These are phyloP conservation scores for Aspergillus novofumigatus DNA, from an alignment of 2,329 filamentous ascomycete species.

Conservation along the genomic window DNA sequence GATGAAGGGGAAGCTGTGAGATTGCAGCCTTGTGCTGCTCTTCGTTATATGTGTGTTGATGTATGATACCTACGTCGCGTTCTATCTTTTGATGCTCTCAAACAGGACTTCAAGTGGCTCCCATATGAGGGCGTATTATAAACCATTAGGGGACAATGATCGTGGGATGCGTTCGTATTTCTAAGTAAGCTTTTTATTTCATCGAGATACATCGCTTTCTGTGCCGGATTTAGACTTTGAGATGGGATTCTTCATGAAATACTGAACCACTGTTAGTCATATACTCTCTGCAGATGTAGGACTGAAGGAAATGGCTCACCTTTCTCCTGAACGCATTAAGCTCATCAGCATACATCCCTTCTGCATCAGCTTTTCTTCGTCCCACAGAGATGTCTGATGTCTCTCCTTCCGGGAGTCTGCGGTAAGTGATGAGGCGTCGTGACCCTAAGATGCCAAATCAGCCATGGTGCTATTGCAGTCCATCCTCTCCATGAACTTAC, in stretches of 20 bases:
- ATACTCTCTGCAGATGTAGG: background rate
- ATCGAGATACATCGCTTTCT: constrained; percentile 6
- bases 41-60: background rate
- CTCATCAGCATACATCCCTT: constrained; percentile 57
- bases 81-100: background rate
- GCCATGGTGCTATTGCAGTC: background rate
- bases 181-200: background rate
- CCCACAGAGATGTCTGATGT: constrained; percentile 25
- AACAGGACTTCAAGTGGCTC: background rate
- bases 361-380: constrained; percentile 32
- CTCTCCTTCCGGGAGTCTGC: constrained; percentile 59
- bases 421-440: constrained; percentile 80
- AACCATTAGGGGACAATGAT: background rate
- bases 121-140: background rate
- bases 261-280: constrained; percentile 6
- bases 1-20: constrained; percentile 20
- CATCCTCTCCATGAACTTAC: constrained; percentile 40
- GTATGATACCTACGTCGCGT: background rate
- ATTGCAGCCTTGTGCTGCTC: background rate
- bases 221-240: background rate
- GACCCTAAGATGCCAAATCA: constrained; percentile 59
- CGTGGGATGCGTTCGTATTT: background rate
- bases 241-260: constrained; percentile 11
- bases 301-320: constrained; percentile 19
- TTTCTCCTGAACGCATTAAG: constrained; percentile 63